Conservation (phyloP, 2,329 filamentous ascomycete genomes). For the Nannizziopsis arthrosporioides region DNA sequence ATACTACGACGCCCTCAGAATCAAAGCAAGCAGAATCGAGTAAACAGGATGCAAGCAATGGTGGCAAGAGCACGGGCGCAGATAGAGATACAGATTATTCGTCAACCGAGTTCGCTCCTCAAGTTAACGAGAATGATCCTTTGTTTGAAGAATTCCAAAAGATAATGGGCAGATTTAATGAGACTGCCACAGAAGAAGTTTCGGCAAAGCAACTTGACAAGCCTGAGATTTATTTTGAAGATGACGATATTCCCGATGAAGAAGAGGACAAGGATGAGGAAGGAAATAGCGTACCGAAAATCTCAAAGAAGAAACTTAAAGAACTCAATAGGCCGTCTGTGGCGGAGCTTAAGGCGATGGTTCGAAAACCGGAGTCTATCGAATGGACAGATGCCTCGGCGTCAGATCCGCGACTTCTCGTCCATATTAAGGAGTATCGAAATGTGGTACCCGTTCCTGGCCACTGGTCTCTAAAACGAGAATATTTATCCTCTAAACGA, state of each 20-base stretch:
- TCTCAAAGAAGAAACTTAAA: slow-evolving; percentile 94
- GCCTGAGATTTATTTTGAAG: slow-evolving; percentile 70
- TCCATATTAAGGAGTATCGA: slow-evolving; percentile 87
- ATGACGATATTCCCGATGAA: slow-evolving; percentile 76
- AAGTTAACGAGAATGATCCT: slow-evolving; percentile 57
- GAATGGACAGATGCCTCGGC: slow-evolving; percentile 96
- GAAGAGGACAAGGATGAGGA: slow-evolving; percentile 32
- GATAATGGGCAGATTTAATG: slow-evolving; percentile 69
- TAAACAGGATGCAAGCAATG: background rate
- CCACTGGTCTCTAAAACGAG: slow-evolving; percentile 92
- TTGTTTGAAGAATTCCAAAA: slow-evolving; percentile 73
- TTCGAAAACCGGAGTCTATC: slow-evolving; percentile 82
- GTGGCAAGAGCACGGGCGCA: slow-evolving; percentile 14
- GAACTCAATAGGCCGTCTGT: slow-evolving; percentile 84
- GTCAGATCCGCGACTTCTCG: slow-evolving; percentile 73
- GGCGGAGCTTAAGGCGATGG: slow-evolving; percentile 85
- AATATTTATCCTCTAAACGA: slow-evolving; percentile 92
- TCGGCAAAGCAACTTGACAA: slow-evolving; percentile 59
- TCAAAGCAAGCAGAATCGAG: slow-evolving; percentile 1
- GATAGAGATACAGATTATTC: slow-evolving; percentile 32
- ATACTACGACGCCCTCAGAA: slow-evolving; percentile 7
- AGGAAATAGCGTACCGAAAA: slow-evolving; percentile 49
- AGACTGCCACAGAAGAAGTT: slow-evolving; percentile 50
- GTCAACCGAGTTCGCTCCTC: slow-evolving; percentile 22
- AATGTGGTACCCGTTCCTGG: slow-evolving; percentile 90